Evolutionary conservation across 2,329 filamentous ascomycete genomes (phyloP).

Genomic region (Ambrosiella cleistominuta): DNA sequence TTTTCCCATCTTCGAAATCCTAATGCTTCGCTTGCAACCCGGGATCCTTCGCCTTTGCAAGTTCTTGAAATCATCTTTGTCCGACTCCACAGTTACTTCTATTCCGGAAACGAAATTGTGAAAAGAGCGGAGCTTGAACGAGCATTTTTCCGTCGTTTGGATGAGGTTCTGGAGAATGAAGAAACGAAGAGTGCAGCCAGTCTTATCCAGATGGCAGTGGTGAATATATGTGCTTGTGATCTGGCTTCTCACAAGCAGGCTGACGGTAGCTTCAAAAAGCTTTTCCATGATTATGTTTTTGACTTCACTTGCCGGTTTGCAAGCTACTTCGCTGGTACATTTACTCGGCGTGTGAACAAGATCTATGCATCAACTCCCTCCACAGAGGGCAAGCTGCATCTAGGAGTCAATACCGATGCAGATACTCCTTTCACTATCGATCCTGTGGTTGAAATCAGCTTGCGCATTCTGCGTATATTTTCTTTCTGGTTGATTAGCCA

Average conservation of each 20-base stretch:
- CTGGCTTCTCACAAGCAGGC: slow-evolving; percentile 36
- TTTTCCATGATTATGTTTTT: slow-evolving; percentile 8
- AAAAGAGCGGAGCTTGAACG: slow-evolving; percentile 65
- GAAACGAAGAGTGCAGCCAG: neutral
- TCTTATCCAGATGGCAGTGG: slow-evolving; percentile 42
- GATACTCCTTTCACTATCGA: neutral
- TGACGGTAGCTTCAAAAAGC: slow-evolving; percentile 21
- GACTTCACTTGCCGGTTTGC: slow-evolving; percentile 10
- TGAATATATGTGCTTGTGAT: slow-evolving; percentile 73
- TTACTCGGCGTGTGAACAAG: slow-evolving; percentile 8
- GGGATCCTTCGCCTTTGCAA: slow-evolving; percentile 28
- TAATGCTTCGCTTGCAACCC: slow-evolving; percentile 19
- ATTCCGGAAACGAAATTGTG: slow-evolving; percentile 55
- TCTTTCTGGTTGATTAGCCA: slow-evolving; percentile 13
- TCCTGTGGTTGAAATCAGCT: slow-evolving; percentile 7
- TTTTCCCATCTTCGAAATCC: slow-evolving; percentile 36
- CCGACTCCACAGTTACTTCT: slow-evolving; percentile 69
- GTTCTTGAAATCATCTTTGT: slow-evolving; percentile 68
- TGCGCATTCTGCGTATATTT: slow-evolving; percentile 13
- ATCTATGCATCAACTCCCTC: neutral
- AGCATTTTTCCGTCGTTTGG: slow-evolving; percentile 65
- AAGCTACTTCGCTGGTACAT: slow-evolving; percentile 6
- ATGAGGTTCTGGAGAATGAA: slow-evolving; percentile 17
- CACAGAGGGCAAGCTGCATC: neutral
- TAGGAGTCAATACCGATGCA: neutral